A percentile compares a stretch with the other conserved stretches of the same genome.
Evolutionary conservation across 345 rosid species (phyloP).

Genomic region (Eucalyptus erythrocorys): DNA sequence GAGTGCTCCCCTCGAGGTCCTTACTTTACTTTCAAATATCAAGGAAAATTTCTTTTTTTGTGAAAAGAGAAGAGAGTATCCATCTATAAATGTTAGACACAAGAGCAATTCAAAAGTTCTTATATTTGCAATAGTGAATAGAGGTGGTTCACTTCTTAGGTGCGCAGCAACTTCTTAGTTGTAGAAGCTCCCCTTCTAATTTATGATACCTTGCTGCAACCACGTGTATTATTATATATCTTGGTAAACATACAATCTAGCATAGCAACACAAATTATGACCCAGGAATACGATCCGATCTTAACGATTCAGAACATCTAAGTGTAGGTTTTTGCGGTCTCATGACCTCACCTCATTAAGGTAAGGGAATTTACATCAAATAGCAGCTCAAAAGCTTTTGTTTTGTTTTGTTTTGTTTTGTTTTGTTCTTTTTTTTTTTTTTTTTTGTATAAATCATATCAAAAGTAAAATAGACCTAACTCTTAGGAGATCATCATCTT

Average conservation of each 20-base stretch:
- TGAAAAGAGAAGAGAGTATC: not conserved
- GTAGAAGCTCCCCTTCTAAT: not conserved
- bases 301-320: not conserved
- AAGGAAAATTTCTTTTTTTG: not conserved
- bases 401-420: no score
- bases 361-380: not conserved
- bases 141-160: not conserved
- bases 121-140: not conserved
- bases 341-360: not conserved
- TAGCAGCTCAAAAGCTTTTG: not conserved
- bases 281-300: not conserved
- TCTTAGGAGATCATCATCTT: no score
- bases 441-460: not conserved
- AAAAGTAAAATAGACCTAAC: no score
- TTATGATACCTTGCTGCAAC: not conserved
- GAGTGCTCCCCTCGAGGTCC: not conserved
- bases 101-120: not conserved
- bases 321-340: not conserved
- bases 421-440: no score
- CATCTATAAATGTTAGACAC: not conserved
- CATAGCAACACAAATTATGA: not conserved
- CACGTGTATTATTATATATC: no score
- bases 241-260: not conserved
- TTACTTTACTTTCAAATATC: not conserved
- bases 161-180: no score